Conservation (phyloP, 1,284 basidiomycete genomes). For the Ganoderma sinense region DNA sequence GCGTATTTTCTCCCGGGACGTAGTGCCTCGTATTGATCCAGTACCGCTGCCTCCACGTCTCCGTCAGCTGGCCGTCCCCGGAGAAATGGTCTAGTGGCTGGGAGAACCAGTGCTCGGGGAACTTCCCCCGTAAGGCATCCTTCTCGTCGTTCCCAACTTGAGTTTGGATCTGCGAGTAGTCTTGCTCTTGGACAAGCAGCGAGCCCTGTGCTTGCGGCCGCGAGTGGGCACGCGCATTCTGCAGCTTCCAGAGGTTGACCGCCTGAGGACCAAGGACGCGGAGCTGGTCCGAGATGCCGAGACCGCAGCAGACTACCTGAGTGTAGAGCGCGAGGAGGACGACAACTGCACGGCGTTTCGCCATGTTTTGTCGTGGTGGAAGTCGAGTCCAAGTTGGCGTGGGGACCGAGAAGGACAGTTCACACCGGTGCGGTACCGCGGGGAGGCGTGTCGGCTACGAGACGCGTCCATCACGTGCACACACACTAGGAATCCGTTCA, state of each 20-base stretch:
- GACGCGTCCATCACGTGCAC: constrained; percentile 18
- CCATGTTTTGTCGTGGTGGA: constrained; percentile 15
- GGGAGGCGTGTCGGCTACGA: constrained; percentile 1
- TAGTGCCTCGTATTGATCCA: constrained; percentile 93
- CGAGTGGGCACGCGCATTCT: constrained; percentile 17
- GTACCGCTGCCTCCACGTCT: constrained; percentile 79
- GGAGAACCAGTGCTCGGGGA: constrained; percentile 73
- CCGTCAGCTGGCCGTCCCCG: constrained; percentile 41
- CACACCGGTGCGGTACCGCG: constrained; percentile 1
- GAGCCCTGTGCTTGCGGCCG: constrained; percentile 1
- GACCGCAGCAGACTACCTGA: constrained; percentile 13
- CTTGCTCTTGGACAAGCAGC: constrained; percentile 18
- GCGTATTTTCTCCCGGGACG: constrained; percentile 70
- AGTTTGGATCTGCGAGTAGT: background rate
- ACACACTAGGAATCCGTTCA: background rate
- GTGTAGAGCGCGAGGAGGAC: constrained; percentile 15
- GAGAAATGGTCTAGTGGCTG: constrained; percentile 89
- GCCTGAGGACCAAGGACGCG: constrained; percentile 44
- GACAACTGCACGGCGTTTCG: constrained; percentile 9
- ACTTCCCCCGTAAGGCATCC: constrained; percentile 43
- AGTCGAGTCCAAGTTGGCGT: background rate
- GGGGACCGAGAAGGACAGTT: background rate
- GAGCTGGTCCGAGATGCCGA: constrained; percentile 23
- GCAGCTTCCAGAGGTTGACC: constrained; percentile 52
- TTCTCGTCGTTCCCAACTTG: background rate